Evolutionary conservation across 371 early-diverging fungal genomes (phyloP).

Genomic region (Rhizopus arrhizus): DNA sequence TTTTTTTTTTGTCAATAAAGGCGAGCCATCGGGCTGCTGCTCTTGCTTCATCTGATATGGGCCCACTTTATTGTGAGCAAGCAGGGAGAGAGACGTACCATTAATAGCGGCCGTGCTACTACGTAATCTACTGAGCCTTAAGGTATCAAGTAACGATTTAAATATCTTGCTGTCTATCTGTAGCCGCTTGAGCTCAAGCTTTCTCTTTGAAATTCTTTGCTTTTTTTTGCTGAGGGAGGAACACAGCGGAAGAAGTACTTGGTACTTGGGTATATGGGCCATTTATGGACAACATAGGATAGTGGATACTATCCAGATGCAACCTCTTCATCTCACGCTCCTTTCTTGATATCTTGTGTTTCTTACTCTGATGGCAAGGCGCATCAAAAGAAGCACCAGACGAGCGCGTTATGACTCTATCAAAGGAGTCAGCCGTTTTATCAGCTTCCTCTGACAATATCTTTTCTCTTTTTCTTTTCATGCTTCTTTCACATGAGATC

Average conservation of each 20-base stretch:
- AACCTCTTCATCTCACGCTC: not conserved
- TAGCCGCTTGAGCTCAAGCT: not conserved
- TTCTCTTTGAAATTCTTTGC: not conserved
- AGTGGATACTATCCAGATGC: not conserved
- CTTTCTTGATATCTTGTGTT: not conserved
- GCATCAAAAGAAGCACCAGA: not conserved
- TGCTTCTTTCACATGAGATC: constrained; percentile 20
- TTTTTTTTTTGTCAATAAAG: not conserved
- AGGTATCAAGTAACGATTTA: not conserved
- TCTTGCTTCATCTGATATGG: not conserved
- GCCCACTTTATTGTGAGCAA: too few relatives aligned
- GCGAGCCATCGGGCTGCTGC: too few relatives aligned
- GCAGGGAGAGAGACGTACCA: not conserved
- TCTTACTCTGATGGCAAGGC: not conserved
- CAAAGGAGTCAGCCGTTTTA: not conserved
- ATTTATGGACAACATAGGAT: not conserved
- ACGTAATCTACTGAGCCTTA: not conserved
- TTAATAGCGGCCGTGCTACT: not conserved
- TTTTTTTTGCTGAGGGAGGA: too few relatives aligned
- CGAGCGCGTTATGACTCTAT: not conserved
- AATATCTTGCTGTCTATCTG: not conserved
- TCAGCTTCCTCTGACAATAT: constrained; percentile 11
- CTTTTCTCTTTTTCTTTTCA: constrained; percentile 1
- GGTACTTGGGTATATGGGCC: not conserved
- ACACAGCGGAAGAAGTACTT: not conserved